Conservation (phyloP, 805 yeast species). For the Monosporozyma solicola region DNA sequence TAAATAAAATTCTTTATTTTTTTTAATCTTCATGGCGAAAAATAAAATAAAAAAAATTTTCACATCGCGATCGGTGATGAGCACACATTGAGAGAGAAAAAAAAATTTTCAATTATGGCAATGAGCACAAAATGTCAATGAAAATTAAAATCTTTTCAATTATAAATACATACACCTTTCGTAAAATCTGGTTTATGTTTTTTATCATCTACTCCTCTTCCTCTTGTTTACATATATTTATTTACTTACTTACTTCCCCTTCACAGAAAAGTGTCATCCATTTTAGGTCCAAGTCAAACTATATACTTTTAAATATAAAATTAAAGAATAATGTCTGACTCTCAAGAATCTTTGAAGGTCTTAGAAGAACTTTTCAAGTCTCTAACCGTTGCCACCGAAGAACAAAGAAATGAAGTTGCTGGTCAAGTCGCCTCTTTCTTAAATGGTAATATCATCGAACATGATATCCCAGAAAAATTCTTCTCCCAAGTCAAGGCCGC, state of each 20-base stretch:
- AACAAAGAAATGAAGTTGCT: conserved; percentile 78
- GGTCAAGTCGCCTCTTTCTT: conserved; percentile 84
- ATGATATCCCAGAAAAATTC: conserved; percentile 90
- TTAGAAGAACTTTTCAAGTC: conserved; percentile 88
- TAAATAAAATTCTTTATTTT: too few species aligned
- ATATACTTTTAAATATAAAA: not conserved
- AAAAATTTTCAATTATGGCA: not conserved
- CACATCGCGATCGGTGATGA: not conserved
- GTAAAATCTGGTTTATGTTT: not conserved
- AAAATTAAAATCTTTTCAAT: not conserved
- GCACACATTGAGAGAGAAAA: not conserved
- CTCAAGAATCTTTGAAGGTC: conserved; percentile 53
- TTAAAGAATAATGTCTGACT: conserved; percentile 33
- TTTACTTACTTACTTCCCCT: conserved; percentile 36
- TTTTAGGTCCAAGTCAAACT: not conserved
- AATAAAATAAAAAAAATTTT: not conserved
- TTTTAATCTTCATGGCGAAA: too few species aligned
- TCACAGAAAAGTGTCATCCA: conserved; percentile 29
- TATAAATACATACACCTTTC: not conserved
- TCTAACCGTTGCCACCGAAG: conserved; percentile 80
- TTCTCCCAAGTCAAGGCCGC: conserved; percentile 68
- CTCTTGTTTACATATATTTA: not conserved
- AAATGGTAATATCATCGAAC: conserved; percentile 96
- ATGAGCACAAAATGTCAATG: not conserved
- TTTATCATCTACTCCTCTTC: not conserved